Evolutionary conservation across 2,329 filamentous ascomycete species (phyloP), one percentile per base, ranked within the genome.

Genomic region (Colletotrichum orbiculare): DNA sequence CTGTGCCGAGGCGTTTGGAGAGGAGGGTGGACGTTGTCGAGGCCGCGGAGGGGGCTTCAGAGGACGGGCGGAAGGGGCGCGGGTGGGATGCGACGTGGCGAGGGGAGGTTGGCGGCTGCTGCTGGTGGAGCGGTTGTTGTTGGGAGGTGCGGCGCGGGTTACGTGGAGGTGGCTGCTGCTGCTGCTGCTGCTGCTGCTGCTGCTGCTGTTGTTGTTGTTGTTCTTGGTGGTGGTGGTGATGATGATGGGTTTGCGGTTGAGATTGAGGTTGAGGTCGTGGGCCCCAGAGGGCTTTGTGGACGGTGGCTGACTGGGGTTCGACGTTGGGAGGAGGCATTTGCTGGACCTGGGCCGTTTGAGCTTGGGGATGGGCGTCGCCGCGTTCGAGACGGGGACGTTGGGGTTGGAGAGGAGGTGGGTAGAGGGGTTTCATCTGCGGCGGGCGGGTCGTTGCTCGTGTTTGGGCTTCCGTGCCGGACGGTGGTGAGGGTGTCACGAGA

Each of bases 1-100:
- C 80, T 34, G 74, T 76, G 7, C 85, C 84, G 17, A 86, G 72
- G 5, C 85, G 79, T 71, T 87, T 87, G 25, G 83, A 80, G 8
- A 87, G 79, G 37, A 87, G 79, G 4, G 82, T 79, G 54, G 79
- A 79, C 42, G 78, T 71, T 13, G 70, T 70, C 35, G 15, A 75
- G 54, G 71, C 69, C 13, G 70, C 47, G 37, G 59, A 63, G 15
- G 48, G 25, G 6, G 59, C 43, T 11, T 46, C 57, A 2, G 60
- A 64, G 67, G 37, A 69, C 37, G 60, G 52, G 54, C 43, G 48
- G 43, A 64, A 42, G 55, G 56, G 34, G 62, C 39, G 67, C 63
- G 43, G 67, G 54, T 62, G 54, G 34, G 46, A 47, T 49, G 58
- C 53, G 53, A 61, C n/a, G 39, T 57, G 56, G 15, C 53, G 56